phyloP scores from a whole-genome alignment of 2,329 filamentous ascomycete species.

The Talaromyces funiculosus region DNA sequence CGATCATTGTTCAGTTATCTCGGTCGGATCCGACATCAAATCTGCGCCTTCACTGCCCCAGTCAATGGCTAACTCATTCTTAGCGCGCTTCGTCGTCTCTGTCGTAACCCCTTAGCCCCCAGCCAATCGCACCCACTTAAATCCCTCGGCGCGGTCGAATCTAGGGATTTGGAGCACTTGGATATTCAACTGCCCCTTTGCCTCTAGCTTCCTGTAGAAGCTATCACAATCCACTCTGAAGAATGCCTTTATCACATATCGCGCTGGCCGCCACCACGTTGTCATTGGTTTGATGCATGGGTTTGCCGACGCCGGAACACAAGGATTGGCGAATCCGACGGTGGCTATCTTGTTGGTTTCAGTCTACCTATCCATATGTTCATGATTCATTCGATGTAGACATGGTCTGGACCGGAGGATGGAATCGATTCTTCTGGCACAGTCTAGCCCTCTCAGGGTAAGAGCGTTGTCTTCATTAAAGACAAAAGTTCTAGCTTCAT shows the following conservation, averaged over 20 bases:
- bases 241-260: not conserved
- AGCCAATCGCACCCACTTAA: not conserved
- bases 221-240: slow-evolving; percentile 3
- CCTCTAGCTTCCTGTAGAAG: slow-evolving; percentile 7
- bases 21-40: no score
- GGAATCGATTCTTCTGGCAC: not conserved
- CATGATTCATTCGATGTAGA: not conserved
- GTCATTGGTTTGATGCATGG: not conserved
- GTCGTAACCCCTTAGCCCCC: not conserved
- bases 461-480: not conserved
- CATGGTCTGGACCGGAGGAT: not conserved
- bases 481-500: not conserved
- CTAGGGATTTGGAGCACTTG: not conserved
- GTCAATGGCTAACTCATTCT: not conserved
- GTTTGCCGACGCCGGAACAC: not conserved
- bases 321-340: not conserved
- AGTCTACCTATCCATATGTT: no score
- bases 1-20: not conserved
- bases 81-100: not conserved
- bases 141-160: not conserved
- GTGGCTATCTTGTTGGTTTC: not conserved
- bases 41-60: no score
- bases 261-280: not conserved
- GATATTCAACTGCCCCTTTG: not conserved
- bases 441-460: not conserved